Evolutionary conservation across 129 eudicot species (phyloP), one percentile per base, ranked within the genome.

Genomic region (Kitagawia praeruptora): DNA sequence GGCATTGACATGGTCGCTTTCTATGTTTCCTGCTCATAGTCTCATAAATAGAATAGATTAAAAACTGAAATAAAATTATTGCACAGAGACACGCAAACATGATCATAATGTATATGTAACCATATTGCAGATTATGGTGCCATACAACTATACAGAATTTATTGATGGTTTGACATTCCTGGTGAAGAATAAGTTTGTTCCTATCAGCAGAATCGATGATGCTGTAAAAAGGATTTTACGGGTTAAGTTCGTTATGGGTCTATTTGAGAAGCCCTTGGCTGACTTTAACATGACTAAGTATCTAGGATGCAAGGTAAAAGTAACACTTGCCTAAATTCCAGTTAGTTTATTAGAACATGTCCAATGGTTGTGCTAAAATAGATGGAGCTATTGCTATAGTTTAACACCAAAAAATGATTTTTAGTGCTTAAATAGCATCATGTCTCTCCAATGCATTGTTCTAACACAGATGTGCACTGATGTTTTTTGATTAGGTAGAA

Each of bases 201-300:
- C 93, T 77, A 93, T 89, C 86, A 90, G 80, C 66, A 87, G 97
- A 44, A 91, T 91, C 18, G 85, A 91, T 74, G 97, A 91, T 82
- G 97, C 97, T 1, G 98, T 93, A n/a, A 74, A 71, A 34, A 89
- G 98, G 79, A 93, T 93, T 61, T 78, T 93, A 58, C 82, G 98
- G 45, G 98, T 93, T 16, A 93, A 93, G 58, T 91, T 93, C 23
- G 87, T 82, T 39, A 89, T 89, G 91, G 96, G 98, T 64, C 77
- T 93, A 37, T 93, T 93, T 44, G 98, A 93, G 74, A 67, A 91
- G 16, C 98, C 98, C 5, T 67, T 90, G 71, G 91, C 89, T 10
- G 98, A 93, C 81, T 82, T 70, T 40, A 85, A 86, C 85, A 86
- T 91, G 91, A 77, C 82, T 42, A 85, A 89, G 67, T 66, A 88